phyloP scores from a whole-genome alignment of 2,329 filamentous ascomycete species.

The Trichoderma gracile region DNA sequence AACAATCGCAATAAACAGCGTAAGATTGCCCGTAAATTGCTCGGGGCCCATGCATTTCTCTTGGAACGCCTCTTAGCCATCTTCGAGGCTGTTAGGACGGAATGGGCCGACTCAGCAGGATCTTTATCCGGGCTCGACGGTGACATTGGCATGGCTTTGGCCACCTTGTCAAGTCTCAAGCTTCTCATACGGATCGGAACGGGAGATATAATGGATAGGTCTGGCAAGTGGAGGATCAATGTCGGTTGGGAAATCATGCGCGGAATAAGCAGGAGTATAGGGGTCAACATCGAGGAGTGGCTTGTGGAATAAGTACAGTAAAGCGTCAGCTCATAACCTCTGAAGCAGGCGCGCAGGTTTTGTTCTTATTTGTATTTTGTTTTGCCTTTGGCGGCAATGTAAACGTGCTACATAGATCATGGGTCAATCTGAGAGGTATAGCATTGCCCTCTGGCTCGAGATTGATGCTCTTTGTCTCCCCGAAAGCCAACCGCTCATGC shows the following conservation, averaged over 20 bases:
- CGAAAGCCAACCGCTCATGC: not conserved
- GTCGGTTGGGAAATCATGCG: conserved; percentile 76
- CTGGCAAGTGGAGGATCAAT: conserved; percentile 75
- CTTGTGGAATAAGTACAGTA: conserved; percentile 58
- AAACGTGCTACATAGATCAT: not conserved
- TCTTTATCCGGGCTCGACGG: conserved; percentile 47
- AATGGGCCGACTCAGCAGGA: conserved; percentile 48
- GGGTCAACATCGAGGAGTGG: conserved; percentile 79
- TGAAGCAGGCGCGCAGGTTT: not conserved
- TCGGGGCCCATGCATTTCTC: conserved; percentile 75
- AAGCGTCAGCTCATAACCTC: not conserved
- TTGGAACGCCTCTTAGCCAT: conserved; percentile 79
- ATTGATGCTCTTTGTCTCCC: not conserved
- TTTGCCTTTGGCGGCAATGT: too few species aligned
- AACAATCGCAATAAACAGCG: conserved; percentile 55
- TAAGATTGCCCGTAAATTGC: conserved; percentile 73
- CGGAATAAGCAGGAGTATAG: conserved; percentile 69
- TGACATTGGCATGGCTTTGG: conserved; percentile 65
- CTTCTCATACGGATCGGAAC: conserved; percentile 66
- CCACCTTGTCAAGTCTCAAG: conserved; percentile 70
- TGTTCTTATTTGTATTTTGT: too few species aligned
- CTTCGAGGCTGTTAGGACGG: conserved; percentile 63
- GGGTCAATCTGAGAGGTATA: not conserved
- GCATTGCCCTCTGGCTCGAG: not conserved
- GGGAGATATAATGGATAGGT: conserved; percentile 66